phyloP scores from a whole-genome alignment of 768 basidiomycete genomes.

The Saitozyma sp. region DNA sequence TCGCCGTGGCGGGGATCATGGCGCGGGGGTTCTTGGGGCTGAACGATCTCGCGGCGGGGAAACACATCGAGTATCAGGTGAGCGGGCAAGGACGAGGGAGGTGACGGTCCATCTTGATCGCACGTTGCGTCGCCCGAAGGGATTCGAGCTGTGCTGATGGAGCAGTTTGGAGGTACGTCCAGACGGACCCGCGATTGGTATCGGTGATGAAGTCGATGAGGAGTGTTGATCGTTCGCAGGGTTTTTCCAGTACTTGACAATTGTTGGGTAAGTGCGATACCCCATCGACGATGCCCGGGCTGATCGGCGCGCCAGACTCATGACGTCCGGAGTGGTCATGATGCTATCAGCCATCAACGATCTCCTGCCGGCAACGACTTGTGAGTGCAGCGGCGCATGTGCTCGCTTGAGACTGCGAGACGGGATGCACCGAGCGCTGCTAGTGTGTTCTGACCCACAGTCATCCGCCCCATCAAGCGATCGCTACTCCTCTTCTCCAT shows the following conservation, averaged over 20 bases:
- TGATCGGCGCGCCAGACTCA: slow-evolving; percentile 41
- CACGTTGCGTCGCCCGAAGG: background rate
- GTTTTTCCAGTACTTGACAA: slow-evolving; percentile 71
- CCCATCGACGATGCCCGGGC: background rate
- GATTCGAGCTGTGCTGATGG: slow-evolving; percentile 6
- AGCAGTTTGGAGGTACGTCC: slow-evolving; percentile 43
- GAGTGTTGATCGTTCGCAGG: slow-evolving; percentile 51
- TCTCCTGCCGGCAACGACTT: slow-evolving; percentile 52
- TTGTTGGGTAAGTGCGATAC: slow-evolving; percentile 63
- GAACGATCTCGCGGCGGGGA: slow-evolving; percentile 19
- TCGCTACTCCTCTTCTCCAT: slow-evolving; percentile 64
- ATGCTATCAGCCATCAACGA: slow-evolving; percentile 55
- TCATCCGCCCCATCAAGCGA: slow-evolving; percentile 59
- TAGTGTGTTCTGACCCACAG: slow-evolving; percentile 42
- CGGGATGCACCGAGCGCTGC: background rate
- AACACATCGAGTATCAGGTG: slow-evolving; percentile 39
- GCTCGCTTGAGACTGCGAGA: background rate
- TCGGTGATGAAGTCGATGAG: background rate
- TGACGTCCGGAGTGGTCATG: slow-evolving; percentile 56
- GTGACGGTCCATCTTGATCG: too few species aligned
- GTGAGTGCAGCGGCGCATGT: slow-evolving; percentile 49
- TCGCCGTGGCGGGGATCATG: slow-evolving; percentile 37
- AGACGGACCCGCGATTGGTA: background rate
- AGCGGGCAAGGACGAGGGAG: slow-evolving; percentile 7
- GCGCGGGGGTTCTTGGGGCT: slow-evolving; percentile 42